These are phyloP conservation scores for Vaccinium vitisidaea DNA, from an alignment of 148 eudicot species.

Conservation along the genomic window DNA sequence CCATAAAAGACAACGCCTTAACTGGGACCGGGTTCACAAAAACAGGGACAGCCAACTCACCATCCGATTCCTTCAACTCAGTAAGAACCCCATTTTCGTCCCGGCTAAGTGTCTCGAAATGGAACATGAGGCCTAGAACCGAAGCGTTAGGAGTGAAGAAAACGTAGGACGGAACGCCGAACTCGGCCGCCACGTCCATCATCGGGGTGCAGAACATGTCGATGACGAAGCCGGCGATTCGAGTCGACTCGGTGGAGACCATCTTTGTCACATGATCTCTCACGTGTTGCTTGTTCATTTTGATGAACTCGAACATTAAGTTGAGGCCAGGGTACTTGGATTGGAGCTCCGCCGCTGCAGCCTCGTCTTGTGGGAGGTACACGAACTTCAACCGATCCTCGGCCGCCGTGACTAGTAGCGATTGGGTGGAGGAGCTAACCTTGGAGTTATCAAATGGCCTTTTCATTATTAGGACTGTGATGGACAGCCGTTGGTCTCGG, in stretches of 20 bases:
- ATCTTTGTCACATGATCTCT: not conserved
- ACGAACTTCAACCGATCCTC: not conserved
- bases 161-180: conserved; percentile 25
- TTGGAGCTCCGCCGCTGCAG: not conserved
- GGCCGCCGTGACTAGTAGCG: not conserved
- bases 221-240: conserved; percentile 22
- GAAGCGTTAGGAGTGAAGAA: conserved; percentile 21
- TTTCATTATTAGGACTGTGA: conserved; percentile 35
- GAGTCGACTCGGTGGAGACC: not conserved
- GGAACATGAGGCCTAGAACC: conserved; percentile 15
- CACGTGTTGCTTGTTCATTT: conserved; percentile 14
- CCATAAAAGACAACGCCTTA: conserved; percentile 18
- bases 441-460: conserved; percentile 15
- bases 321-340: not conserved
- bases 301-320: not conserved
- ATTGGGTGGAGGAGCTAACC: conserved; percentile 14
- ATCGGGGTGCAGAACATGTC: conserved; percentile 35
- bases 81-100: not conserved
- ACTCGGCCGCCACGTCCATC: conserved; percentile 27
- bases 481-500: conserved; percentile 25
- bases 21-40: conserved; percentile 18
- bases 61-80: conserved; percentile 2
- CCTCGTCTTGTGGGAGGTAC: conserved; percentile 16
- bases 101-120: conserved; percentile 13
- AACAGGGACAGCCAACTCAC: not conserved